Evolutionary conservation across 2,329 filamentous ascomycete species (phyloP), one percentile per base, ranked within the genome.

Genomic region (Basipetospora chlamydospora): DNA sequence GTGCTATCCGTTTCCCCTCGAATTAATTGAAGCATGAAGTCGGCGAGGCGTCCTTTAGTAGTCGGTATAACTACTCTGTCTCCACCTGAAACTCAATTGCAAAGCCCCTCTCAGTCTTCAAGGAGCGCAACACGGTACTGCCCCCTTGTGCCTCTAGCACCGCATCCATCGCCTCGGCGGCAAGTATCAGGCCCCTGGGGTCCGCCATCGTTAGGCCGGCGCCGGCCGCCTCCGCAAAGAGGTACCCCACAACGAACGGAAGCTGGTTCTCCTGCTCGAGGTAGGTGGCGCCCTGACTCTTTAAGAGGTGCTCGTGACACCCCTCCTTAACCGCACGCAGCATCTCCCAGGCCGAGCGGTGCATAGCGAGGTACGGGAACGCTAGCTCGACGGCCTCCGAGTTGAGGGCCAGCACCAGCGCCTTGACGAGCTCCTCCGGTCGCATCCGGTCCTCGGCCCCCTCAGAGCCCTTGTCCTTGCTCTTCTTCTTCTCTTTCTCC

Each of bases 311-410:
- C 0, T 47, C 32, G 12, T 55, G 47, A 32, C 53, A 57, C 2
- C 39, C 38, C 3, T 56, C 43, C 9, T 49, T 51, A 4, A 63
- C 42, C 2, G 28, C 18, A 3, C 52, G 47, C 8, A 67, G 51
- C 3, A 61, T 32, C 11, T 40, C 41, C 60, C 60, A 67, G 47
- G 55, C 60, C 18, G 39, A 37, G 3, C 54, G 52, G 42, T 65
- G 63, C 41, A 67, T 44, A 5, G 29, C 11, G 22, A 63, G 42
- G 37, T 61, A 61, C n/a, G 62, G 58, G 34, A 63, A 60, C 0
- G 44, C 42, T 4, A 62, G 35, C 41, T 60, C 55, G 1, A 55
- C 3, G 0, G 49, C 38, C 41, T 67, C 63, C 6, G 42, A 46
- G 1, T 59, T 44, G 2, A 66, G 47, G 0, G 55, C 47, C 9